Percentiles rank a stretch among this genome's conserved stretches.
phyloP scores from a whole-genome alignment of 2,329 filamentous ascomycete genomes.

The Nothophoma quercina region DNA sequence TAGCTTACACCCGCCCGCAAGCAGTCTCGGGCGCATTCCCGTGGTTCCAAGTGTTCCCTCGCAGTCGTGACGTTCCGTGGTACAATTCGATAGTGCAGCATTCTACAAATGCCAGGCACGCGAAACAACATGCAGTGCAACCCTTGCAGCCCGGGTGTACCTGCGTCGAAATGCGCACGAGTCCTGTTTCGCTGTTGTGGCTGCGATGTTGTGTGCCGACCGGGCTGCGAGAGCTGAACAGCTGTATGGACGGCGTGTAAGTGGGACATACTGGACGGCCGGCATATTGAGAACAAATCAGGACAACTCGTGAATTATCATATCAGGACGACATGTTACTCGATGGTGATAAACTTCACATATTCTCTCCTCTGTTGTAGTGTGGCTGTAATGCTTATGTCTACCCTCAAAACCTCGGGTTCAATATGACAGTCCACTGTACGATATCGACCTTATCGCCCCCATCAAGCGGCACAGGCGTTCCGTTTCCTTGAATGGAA shows the following conservation, averaged over 20 bases:
- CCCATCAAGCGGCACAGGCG: background rate
- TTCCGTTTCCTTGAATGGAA: background rate
- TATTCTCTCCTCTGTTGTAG: too few relatives aligned
- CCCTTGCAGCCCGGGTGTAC: slow-evolving; percentile 13
- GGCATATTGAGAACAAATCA: too few relatives aligned
- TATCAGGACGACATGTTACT: too few relatives aligned
- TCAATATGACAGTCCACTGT: too few relatives aligned
- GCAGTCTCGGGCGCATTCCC: slow-evolving; percentile 1
- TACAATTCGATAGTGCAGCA: slow-evolving; percentile 9
- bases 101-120: slow-evolving; percentile 2
- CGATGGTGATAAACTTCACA: too few relatives aligned
- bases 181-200: background rate
- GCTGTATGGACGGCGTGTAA: background rate
- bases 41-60: background rate
- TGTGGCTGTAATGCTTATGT: too few relatives aligned
- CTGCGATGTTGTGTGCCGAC: background rate
- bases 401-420: too few relatives aligned
- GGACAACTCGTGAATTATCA: too few relatives aligned
- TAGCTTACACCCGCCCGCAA: slow-evolving; percentile 1
- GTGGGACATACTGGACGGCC: too few relatives aligned
- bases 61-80: slow-evolving; percentile 14
- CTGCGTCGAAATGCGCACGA: background rate
- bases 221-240: background rate
- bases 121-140: slow-evolving; percentile 7
- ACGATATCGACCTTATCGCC: background rate